Evolutionary conservation across 441 rosid genomes (phyloP).

Genomic region (Aleurites moluccanus): DNA sequence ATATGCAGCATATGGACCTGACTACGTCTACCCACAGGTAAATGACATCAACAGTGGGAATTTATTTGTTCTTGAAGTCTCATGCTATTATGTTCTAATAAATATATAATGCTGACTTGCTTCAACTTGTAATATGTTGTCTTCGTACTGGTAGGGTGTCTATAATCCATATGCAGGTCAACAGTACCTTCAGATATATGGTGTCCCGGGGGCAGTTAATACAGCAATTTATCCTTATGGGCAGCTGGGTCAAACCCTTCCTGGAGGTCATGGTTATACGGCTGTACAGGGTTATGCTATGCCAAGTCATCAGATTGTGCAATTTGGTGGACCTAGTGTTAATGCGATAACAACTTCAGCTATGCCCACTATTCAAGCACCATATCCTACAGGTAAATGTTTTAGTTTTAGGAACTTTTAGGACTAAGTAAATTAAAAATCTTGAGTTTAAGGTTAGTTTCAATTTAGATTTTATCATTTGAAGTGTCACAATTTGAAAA

Average conservation of each 20-base stretch:
- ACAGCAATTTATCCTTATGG: slow-evolving; percentile 69
- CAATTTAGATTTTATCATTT: background rate
- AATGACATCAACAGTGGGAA: slow-evolving; percentile 11
- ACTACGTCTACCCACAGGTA: slow-evolving; percentile 78
- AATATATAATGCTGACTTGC: slow-evolving; percentile 21
- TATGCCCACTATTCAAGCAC: slow-evolving; percentile 64
- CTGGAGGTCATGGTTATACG: slow-evolving; percentile 68
- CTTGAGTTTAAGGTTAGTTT: background rate
- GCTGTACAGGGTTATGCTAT: slow-evolving; percentile 69
- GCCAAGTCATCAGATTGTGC: slow-evolving; percentile 79
- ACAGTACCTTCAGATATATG: slow-evolving; percentile 86
- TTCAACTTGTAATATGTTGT: slow-evolving; percentile 14
- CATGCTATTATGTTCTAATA: slow-evolving; percentile 2
- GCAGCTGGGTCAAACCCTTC: slow-evolving; percentile 62
- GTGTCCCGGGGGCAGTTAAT: slow-evolving; percentile 64
- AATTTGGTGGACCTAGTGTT: slow-evolving; percentile 62
- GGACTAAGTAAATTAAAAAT: background rate
- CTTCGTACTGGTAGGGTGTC: slow-evolving; percentile 49
- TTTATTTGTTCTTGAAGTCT: background rate
- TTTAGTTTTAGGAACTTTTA: background rate
- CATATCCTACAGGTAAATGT: slow-evolving; percentile 64
- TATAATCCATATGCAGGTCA: slow-evolving; percentile 82
- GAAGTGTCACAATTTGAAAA: too few species aligned
- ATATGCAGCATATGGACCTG: slow-evolving; percentile 72
- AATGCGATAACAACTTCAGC: slow-evolving; percentile 68